Base-by-base conservation (phyloP, 345 rosid species). In the Hibiscus tridactylites region DNA sequence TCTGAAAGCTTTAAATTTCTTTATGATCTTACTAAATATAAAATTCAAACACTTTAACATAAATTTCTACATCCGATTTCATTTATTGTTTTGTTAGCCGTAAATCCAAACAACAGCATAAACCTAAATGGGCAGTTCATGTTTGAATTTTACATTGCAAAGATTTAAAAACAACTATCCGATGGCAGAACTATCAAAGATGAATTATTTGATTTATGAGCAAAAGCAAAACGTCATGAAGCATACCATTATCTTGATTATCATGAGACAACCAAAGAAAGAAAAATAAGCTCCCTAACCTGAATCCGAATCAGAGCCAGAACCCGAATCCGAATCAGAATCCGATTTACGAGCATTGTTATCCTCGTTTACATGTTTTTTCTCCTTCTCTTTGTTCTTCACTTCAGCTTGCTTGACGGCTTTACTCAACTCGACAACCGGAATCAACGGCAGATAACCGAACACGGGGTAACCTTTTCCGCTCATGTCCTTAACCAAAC, bases 381-480 rank as follows among this genome's bases (percentile, higher is more conserved):
- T 50, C 19, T 50, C 54, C 19, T 3, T 16, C 53, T 21, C 59
- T 74, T 78, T 80, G 78, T 86, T 79, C 28, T 46, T 74, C 0
- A 84, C 82, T 53, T 75, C 73, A 6, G 75, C 82, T 35, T 82
- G 83, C 76, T 88, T 75, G 74, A 82, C 88, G 39, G 88, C 85
- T 79, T 84, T 79, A 1, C 81, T 75, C 10, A 91, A 79, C 65
- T 88, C 94, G 65, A 85, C 97, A 15, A 88, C 56, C 4, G 98
- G 97, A 21, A 94, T 82, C 73, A 85, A 64, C 0, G 98, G 97
- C 35, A 94, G 68, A 76, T 81, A 85, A 4, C 85, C 73, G 15
- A 88, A 72, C 16, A 83, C 63, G 5, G 83, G 49, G 68, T 86
- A 84, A n/a, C 97, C 98, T 83, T 81, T 91, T 76, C 57, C 78